Conservation (phyloP, 108 stramenopile genomes). For the Pseudonitzschia multiseries region DNA sequence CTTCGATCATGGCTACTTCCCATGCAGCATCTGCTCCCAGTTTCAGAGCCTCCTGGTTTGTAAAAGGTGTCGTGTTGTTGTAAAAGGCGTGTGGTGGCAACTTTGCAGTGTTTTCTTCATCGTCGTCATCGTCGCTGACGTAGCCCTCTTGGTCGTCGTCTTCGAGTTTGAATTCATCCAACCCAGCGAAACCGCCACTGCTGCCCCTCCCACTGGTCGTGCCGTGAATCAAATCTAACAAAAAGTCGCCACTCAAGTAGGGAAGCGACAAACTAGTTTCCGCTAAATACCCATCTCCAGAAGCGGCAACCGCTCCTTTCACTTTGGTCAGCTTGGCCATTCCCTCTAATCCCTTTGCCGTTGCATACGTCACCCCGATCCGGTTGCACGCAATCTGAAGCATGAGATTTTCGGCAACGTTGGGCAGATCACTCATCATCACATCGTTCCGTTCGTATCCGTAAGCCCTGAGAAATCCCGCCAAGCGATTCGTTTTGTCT, state of each 20-base stretch:
- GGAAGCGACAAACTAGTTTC: constrained; percentile 34
- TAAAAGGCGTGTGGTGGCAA: constrained; percentile 35
- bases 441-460: constrained; percentile 40
- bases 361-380: constrained; percentile 41
- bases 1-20: constrained; percentile 27
- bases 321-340: constrained; percentile 42
- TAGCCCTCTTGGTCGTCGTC: constrained; percentile 24
- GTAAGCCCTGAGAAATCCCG: constrained; percentile 31
- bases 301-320: constrained; percentile 23
- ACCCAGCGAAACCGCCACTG: background rate
- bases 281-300: constrained; percentile 23
- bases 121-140: constrained; percentile 23
- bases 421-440: constrained; percentile 48
- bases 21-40: constrained; percentile 32
- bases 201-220: background rate
- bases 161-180: constrained; percentile 26
- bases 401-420: constrained; percentile 42
- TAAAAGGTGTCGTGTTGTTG: constrained; percentile 31
- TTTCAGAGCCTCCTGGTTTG: constrained; percentile 30
- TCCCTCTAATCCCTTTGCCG: constrained; percentile 32
- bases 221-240: constrained; percentile 30
- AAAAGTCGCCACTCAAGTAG: constrained; percentile 33
- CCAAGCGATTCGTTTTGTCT: constrained; percentile 27
- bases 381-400: constrained; percentile 50
- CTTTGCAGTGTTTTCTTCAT: constrained; percentile 13